Conservation (phyloP, 805 yeast genomes). For the Candida sithepensis region DNA sequence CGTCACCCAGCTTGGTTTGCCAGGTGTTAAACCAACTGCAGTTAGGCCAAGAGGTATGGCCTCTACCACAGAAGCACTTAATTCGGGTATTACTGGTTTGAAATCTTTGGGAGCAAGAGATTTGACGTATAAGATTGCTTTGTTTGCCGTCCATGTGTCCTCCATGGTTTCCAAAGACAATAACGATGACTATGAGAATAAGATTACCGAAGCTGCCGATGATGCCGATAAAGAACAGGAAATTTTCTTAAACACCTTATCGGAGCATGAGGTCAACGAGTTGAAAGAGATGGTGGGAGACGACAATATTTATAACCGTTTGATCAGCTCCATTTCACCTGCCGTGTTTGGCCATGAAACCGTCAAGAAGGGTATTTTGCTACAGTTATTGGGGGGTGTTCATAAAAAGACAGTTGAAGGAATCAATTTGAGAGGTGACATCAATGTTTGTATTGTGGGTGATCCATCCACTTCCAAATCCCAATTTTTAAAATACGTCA, state of each 20-base stretch:
- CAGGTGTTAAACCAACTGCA: constrained; percentile 88
- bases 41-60: constrained; percentile 54
- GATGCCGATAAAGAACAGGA: constrained; percentile 75
- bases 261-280: constrained; percentile 79
- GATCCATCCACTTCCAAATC: constrained; percentile 98
- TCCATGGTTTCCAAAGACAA: constrained; percentile 46
- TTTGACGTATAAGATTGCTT: constrained; percentile 86
- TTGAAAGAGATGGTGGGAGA: constrained; percentile 88
- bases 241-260: constrained; percentile 69
- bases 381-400: constrained; percentile 92
- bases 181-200: constrained; percentile 27
- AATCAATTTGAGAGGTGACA: constrained; percentile 92
- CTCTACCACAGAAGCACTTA: constrained; percentile 59
- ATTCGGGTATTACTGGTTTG: constrained; percentile 85
- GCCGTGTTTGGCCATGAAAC: constrained; percentile 95
- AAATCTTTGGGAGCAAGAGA: constrained; percentile 92
- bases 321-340: constrained; percentile 89
- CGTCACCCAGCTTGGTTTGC: constrained; percentile 87
- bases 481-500: constrained; percentile 90
- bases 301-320: constrained; percentile 74
- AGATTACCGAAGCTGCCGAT: constrained; percentile 18
- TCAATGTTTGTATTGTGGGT: constrained; percentile 93
- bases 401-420: constrained; percentile 94
- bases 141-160: constrained; percentile 85
- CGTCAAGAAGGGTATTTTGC: constrained; percentile 83